Evolutionary conservation across 805 yeast genomes (phyloP), one percentile per base, ranked within the genome.

Genomic region (Hanseniaspora hatyaiensis): DNA sequence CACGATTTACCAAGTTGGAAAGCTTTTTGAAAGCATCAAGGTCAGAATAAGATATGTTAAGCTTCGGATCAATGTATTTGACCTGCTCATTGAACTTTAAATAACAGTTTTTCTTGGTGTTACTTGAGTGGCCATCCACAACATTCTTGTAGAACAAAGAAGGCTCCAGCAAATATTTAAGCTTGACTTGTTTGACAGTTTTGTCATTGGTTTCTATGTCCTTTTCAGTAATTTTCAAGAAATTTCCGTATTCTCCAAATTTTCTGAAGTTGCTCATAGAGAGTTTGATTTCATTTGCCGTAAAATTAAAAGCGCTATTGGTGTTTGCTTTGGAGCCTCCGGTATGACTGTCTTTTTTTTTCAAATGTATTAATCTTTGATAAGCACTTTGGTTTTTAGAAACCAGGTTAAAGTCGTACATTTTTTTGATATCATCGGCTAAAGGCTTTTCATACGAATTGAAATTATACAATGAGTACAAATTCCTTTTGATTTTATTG

Each of bases 21-120:
- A 84, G 68, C 23, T 81, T 69, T 54, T 74, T 78, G 60, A 79
- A 86, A n/a, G 89, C 80, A 40, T 82, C 88, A 52, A 86, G 82
- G 53, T 80, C 80, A 42, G 80, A 73, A 63, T 92, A 92, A 1
- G 95, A 94, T 45, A 92, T 74, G 31, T 95, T 95, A 24, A 82
- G 78, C 31, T 75, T 71, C 0, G 97, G 97, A 66, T 89, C 97
- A 53, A 82, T 78, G 62, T 85, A 89, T 57, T 77, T 73, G 33
- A 65, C 61, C 15, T 92, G 94, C 40, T 78, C 79, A 34, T 36
- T 45, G 18, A 9, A 42, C 73, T 73, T 45, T 4, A 45, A 15
- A 24, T 28, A 37, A 31, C 49, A 45, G n/a, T 31, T 45, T 23
- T 45, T 45, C 29, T 37, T 45, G 81, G 77, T 15, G 89, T 89